phyloP scores from a whole-genome alignment of 176 grass and related monocot species.

The Juncus inflexus region DNA sequence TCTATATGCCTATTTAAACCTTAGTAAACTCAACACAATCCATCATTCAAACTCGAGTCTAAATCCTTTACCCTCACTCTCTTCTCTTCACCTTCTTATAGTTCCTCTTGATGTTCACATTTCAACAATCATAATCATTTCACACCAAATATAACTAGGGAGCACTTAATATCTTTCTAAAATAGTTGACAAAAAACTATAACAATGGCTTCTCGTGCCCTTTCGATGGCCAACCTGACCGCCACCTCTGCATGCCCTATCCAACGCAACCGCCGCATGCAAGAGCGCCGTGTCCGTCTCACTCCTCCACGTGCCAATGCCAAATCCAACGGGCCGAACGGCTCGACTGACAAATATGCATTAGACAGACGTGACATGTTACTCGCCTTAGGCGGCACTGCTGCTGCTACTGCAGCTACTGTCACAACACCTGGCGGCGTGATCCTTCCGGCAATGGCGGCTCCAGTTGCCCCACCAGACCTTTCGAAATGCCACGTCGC shows the following conservation, averaged over 20 bases:
- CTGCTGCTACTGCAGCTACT: background rate
- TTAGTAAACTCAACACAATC: too few species aligned
- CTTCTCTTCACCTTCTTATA: too few species aligned
- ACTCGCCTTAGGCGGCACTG: constrained; percentile 22
- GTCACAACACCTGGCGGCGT: background rate
- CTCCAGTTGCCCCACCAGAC: constrained; percentile 26
- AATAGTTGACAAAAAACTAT: background rate
- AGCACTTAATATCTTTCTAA: too few species aligned
- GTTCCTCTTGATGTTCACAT: too few species aligned
- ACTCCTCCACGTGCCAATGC: background rate
- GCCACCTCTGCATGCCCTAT: constrained; percentile 29
- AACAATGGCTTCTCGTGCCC: constrained; percentile 15
- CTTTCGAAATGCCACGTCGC: constrained; percentile 20
- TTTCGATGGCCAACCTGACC: constrained; percentile 15
- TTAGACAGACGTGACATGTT: constrained; percentile 32
- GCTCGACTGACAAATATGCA: background rate
- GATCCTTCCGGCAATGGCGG: constrained; percentile 23
- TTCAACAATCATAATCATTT: too few species aligned
- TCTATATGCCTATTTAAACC: too few species aligned
- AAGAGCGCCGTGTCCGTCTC: constrained; percentile 4
- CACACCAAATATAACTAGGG: too few species aligned
- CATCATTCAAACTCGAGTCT: too few species aligned
- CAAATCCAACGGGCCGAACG: background rate
- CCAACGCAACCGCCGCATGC: constrained; percentile 2
- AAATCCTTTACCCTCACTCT: too few species aligned